A percentile compares a stretch with the other conserved stretches of the same genome.
These are phyloP conservation scores for Botrytis sinoallii DNA, from an alignment of 2,329 filamentous ascomycete species.

Conservation along the genomic window DNA sequence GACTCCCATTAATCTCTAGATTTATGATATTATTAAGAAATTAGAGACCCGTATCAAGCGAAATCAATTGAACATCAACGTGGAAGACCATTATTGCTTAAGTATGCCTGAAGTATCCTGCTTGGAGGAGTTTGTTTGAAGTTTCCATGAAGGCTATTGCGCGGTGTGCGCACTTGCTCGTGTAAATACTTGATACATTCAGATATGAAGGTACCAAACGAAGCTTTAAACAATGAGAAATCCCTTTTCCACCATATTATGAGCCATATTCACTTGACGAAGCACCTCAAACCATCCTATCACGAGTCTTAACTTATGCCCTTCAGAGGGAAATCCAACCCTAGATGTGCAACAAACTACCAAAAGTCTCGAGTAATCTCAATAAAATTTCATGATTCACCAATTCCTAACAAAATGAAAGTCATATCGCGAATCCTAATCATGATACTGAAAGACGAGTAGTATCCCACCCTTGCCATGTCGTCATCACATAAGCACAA, in stretches of 20 bases:
- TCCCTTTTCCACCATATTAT: not conserved
- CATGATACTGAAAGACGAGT: not conserved
- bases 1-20: not conserved
- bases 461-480: not conserved
- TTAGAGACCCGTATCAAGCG: not conserved
- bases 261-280: not conserved
- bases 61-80: not conserved
- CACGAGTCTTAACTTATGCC: not conserved
- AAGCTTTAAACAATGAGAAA: not conserved
- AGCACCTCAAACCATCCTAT: not conserved
- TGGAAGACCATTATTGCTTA: not conserved
- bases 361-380: not conserved
- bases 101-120: not conserved
- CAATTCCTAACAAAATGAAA: not conserved
- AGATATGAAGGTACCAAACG: not conserved
- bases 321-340: not conserved
- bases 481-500: not conserved
- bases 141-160: not conserved
- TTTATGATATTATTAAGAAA: not conserved
- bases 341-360: not conserved
- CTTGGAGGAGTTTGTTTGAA: not conserved
- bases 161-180: not conserved
- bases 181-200: not conserved
- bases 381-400: not conserved
- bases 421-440: not conserved